Base-by-base conservation (phyloP, 306 rosid species). In the Neltuma alba region DNA sequence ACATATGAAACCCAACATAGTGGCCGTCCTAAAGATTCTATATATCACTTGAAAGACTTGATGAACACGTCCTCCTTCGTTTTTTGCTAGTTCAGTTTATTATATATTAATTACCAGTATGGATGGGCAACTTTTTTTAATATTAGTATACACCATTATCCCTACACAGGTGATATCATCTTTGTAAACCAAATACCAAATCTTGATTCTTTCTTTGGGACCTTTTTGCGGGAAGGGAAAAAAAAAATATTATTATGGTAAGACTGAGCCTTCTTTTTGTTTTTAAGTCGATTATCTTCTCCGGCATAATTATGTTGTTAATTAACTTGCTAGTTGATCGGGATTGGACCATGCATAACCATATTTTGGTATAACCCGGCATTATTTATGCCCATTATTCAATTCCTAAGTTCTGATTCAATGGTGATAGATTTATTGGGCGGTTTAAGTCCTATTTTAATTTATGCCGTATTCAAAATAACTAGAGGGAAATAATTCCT, bases 11-110 rank as follows among this genome's bases (percentile, higher is more conserved):
- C 91, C 80, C 88, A 85, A 84, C 84, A 84, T 54, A 44, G 44
- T 87, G 91, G 91, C 93, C 97, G 87, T 83, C 97, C 96, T 84
- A 88, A n/a, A 82, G 91, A 90, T 94, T 89, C 93, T 7, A 31
- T 16, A 61, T 79, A 76, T 76, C 72, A 54, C 89, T 85, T 83
- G 76, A 45, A 78, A 55, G 66, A 65, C 82, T 79, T 72, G 90
- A n/a, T n/a, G 90, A 60, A 1, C 65, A 60, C 37, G 16, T 52
- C 36, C 37, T 61, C 65, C 36, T 57, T 23, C 28, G 14, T 55
- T 55, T 55, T 25, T 10, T 12, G 18, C 36, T 14, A 60, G 66
- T 34, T 54, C 40, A 77, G 61, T 21, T 54, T 21, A n/a, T 54
- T n/a, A 9, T 54, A 20, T 54, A 42, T 36, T 50, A 9, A 0